phyloP scores from a whole-genome alignment of 352 stramenopile genomes.

The Globisporangium spiculum region DNA sequence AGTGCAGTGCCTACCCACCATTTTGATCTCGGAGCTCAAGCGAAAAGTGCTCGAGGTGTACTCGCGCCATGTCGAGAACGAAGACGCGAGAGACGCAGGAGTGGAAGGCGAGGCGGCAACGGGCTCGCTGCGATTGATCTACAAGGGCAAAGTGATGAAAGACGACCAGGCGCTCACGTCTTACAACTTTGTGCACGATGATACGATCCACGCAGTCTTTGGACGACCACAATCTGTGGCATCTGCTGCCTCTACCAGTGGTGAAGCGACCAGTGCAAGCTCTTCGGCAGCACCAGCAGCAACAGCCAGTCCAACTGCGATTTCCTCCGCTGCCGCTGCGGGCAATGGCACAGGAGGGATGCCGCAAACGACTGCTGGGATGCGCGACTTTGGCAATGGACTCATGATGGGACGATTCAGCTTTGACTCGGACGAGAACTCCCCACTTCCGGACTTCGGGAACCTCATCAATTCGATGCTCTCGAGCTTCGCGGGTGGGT shows the following conservation, averaged over 20 bases:
- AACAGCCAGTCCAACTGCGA: background rate
- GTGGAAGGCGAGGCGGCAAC: background rate
- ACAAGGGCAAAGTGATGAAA: slow-evolving; percentile 53
- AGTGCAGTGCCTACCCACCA: slow-evolving; percentile 18
- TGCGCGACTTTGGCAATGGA: slow-evolving; percentile 16
- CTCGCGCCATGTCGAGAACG: background rate
- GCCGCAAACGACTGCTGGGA: background rate
- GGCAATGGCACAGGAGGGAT: background rate
- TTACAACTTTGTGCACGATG: slow-evolving; percentile 33
- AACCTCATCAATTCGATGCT: slow-evolving; percentile 24
- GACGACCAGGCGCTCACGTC: slow-evolving; percentile 29
- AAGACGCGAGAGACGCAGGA: background rate
- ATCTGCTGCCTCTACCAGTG: background rate
- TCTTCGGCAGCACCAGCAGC: background rate
- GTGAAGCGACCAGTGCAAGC: background rate
- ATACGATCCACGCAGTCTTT: slow-evolving; percentile 45
- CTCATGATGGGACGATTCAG: slow-evolving; percentile 19
- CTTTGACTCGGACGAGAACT: slow-evolving; percentile 11
- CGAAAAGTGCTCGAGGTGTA: slow-evolving; percentile 18
- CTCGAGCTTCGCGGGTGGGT: slow-evolving; percentile 10
- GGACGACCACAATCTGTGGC: slow-evolving; percentile 13
- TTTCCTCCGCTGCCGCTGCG: background rate
- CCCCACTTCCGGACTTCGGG: slow-evolving; percentile 12
- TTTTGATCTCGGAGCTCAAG: slow-evolving; percentile 30
- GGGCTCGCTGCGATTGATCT: slow-evolving; percentile 35